phyloP scores from a whole-genome alignment of 805 yeast species.

The Kregervanrija fluxuum region DNA sequence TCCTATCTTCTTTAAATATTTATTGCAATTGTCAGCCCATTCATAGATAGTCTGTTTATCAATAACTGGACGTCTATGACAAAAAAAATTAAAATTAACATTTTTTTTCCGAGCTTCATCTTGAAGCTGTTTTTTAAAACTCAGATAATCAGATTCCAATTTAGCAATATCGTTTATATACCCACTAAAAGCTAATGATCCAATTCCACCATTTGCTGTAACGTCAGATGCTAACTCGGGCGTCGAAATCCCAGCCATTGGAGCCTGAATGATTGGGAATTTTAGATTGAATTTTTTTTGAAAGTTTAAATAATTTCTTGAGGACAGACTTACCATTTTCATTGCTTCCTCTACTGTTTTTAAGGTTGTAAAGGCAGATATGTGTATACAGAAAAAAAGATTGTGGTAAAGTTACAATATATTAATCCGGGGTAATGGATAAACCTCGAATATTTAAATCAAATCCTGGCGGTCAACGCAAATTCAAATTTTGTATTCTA shows the following conservation, averaged over 20 bases:
- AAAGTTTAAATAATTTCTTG: background rate
- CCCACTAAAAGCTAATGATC: background rate
- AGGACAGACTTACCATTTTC: too few relatives aligned
- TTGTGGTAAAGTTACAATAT: too few relatives aligned
- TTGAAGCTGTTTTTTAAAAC: background rate
- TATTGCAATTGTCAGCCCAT: background rate
- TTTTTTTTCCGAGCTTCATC: background rate
- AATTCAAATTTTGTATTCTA: too few relatives aligned
- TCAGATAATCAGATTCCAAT: background rate
- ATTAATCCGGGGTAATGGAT: too few relatives aligned
- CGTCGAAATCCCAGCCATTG: slow-evolving; percentile 2
- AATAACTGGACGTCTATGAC: background rate
- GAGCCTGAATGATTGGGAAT: slow-evolving; percentile 1
- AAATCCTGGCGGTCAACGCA: too few relatives aligned
- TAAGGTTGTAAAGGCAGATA: too few relatives aligned
- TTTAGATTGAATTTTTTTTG: background rate
- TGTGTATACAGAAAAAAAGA: too few relatives aligned
- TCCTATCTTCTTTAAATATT: background rate
- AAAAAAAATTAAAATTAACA: background rate
- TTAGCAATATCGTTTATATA: background rate
- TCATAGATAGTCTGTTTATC: background rate
- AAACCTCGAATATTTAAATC: too few relatives aligned
- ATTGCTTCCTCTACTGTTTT: too few relatives aligned
- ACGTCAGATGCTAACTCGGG: background rate
- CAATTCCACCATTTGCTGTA: background rate